Evolutionary conservation across 345 rosid species (phyloP), one percentile per base, ranked within the genome.

Genomic region (Citrus inodora): DNA sequence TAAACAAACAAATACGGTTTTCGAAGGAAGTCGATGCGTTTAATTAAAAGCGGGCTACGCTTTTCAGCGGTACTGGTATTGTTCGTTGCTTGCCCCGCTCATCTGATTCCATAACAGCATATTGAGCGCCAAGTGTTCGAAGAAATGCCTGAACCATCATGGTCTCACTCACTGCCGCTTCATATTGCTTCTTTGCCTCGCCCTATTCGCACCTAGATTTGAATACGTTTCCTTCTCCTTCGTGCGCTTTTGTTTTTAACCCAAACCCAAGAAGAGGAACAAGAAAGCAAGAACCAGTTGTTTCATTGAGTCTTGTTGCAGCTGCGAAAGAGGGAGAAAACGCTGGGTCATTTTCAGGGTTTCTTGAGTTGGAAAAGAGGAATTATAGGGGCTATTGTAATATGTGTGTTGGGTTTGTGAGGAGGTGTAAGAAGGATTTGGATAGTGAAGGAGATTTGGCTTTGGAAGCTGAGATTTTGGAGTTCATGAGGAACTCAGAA

Each of bases 131-230:
- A 79, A 58, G 69, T 84, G 92, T 84, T 92, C 82, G 92, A 83
- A 89, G 97, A 95, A 92, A 95, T 95, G 99, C 99, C 89, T 87
- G 91, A 91, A 83, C 86, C 81, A 95, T 92, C 82, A 95, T 95
- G 99, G 87, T 82, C 53, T 84, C 92, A 74, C 73, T 89, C 81
- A 85, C 79, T 72, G 66, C 82, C 32, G 84, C 82, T 8, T 76
- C 90, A 27, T 42, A 79, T 78, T 82, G 78, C 21, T 56, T 80
- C 71, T 61, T 88, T 74, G 42, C 76, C 62, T 55, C 77, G 40
- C 82, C 79, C 17, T 51, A 25, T 64, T 82, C 82, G 75, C 67
- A 78, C 70, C 71, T 83, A 21, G 82, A 81, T 82, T 78, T 84
- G 62, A 76, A 71, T 42, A 70, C 84, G 79, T 80, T 51, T 67